Conservation (phyloP, 306 rosid species). For the Canavalia gladiata region DNA sequence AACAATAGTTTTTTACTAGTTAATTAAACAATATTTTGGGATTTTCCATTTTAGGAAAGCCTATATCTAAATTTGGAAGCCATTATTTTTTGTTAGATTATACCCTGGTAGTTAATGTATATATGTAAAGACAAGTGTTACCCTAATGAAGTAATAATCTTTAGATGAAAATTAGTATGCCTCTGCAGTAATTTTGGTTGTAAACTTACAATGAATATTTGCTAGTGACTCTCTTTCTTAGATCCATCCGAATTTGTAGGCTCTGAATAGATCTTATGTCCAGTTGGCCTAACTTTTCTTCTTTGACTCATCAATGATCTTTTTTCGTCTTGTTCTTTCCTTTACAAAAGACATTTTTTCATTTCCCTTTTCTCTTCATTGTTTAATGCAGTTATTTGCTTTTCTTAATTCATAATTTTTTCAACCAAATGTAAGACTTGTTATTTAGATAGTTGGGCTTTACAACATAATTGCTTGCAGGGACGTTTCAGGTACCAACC, state of each 20-base stretch:
- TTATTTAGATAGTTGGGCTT: constrained; percentile 39
- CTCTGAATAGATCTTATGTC: constrained; percentile 19
- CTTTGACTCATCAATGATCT: neutral
- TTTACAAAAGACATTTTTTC: neutral
- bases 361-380: constrained; percentile 14
- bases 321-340: neutral
- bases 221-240: neutral
- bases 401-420: neutral
- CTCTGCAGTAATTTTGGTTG: neutral
- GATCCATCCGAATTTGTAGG: constrained; percentile 5
- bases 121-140: neutral
- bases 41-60: constrained; percentile 3
- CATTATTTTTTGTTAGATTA: neutral
- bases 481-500: constrained; percentile 96
- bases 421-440: constrained; percentile 5
- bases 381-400: constrained; percentile 1
- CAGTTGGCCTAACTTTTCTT: constrained; percentile 16
- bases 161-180: neutral
- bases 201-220: neutral
- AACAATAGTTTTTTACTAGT: neutral
- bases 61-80: neutral
- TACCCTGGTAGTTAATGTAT: neutral
- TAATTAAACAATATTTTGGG: neutral
- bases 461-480: constrained; percentile 56
- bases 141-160: neutral